A percentile compares a stretch with the other conserved stretches of the same genome.
phyloP scores from a whole-genome alignment of 192 early-diverging fungal genomes.

The Cladochytrium replicatum region DNA sequence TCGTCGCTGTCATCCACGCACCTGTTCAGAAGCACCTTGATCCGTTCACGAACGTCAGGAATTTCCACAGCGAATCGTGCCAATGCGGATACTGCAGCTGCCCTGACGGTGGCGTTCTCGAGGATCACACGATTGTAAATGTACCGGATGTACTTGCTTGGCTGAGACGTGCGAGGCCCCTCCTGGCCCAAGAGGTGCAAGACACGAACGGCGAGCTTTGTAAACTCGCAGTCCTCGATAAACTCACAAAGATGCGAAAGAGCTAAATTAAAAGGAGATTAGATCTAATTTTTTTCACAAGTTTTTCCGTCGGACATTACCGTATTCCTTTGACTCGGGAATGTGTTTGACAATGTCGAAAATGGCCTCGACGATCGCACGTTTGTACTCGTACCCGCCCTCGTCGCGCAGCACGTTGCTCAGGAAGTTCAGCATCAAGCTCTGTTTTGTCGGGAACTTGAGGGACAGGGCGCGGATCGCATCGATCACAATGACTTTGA shows the following conservation, averaged over 20 bases:
- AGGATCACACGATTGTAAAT: slow-evolving; percentile 99
- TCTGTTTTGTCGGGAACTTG: slow-evolving; percentile 95
- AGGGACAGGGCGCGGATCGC: slow-evolving; percentile 92
- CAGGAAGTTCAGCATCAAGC: slow-evolving; percentile 85
- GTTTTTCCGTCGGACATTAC: slow-evolving; percentile 21
- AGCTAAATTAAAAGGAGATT: slow-evolving; percentile 32
- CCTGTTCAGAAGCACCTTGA: slow-evolving; percentile 73
- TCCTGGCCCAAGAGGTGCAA: slow-evolving; percentile 89
- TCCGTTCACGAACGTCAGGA: slow-evolving; percentile 57
- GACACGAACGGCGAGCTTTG: slow-evolving; percentile 95
- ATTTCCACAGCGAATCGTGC: slow-evolving; percentile 84
- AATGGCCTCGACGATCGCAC: slow-evolving; percentile 93
- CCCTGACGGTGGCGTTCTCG: slow-evolving; percentile 91
- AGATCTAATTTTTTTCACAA: not conserved
- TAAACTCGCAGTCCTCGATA: slow-evolving; percentile 99
- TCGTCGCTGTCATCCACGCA: slow-evolving; percentile 97
- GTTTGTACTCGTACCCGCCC: slow-evolving; percentile 95
- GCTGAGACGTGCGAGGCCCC: slow-evolving; percentile 82
- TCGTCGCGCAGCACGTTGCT: slow-evolving; percentile 90
- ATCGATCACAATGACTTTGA: slow-evolving; percentile 98
- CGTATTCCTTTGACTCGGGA: slow-evolving; percentile 85
- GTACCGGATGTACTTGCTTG: slow-evolving; percentile 95
- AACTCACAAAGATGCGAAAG: slow-evolving; percentile 96
- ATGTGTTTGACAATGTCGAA: slow-evolving; percentile 91
- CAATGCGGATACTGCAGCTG: slow-evolving; percentile 90